Conservation (phyloP, 345 rosid species). For the Noccaea bulbosa region DNA sequence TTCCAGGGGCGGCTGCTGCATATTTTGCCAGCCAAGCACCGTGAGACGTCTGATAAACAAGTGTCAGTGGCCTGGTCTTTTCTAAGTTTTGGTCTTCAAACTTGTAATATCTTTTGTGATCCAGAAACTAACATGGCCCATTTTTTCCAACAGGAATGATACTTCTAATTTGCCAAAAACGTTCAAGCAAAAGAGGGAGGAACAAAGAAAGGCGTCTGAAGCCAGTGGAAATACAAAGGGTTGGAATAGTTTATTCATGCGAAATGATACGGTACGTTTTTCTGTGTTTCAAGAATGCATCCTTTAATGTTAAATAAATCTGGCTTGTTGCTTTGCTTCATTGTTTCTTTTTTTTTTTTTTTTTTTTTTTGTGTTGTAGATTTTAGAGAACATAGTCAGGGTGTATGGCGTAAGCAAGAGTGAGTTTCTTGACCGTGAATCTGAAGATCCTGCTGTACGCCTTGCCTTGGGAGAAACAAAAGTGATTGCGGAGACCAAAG, state of each 20-base stretch:
- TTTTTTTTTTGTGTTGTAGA: slow-evolving; percentile 47
- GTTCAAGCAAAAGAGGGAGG: slow-evolving; percentile 78
- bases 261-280: slow-evolving; percentile 75
- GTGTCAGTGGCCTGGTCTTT: slow-evolving; percentile 50
- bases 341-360: background rate
- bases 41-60: slow-evolving; percentile 52
- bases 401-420: slow-evolving; percentile 86
- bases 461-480: slow-evolving; percentile 96
- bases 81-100: slow-evolving; percentile 20
- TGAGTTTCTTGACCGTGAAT: slow-evolving; percentile 85
- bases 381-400: slow-evolving; percentile 85
- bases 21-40: slow-evolving; percentile 74
- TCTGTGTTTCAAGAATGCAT: slow-evolving; percentile 21
- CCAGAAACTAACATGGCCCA: slow-evolving; percentile 12
- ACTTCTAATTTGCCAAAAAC: slow-evolving; percentile 53
- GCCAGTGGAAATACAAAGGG: slow-evolving; percentile 85
- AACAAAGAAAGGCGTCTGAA: slow-evolving; percentile 87
- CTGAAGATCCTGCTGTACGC: slow-evolving; percentile 95
- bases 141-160: slow-evolving; percentile 43
- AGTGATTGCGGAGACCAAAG: slow-evolving; percentile 92
- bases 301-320: slow-evolving; percentile 7
- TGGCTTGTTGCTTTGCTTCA: slow-evolving; percentile 13
- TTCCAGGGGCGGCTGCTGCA: slow-evolving; percentile 95
- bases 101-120: slow-evolving; percentile 9
- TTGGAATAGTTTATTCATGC: slow-evolving; percentile 97